Evolutionary conservation across 176 grass and related monocot species (phyloP), one percentile per base, ranked within the genome.

Genomic region (Hordeum vulgare): DNA sequence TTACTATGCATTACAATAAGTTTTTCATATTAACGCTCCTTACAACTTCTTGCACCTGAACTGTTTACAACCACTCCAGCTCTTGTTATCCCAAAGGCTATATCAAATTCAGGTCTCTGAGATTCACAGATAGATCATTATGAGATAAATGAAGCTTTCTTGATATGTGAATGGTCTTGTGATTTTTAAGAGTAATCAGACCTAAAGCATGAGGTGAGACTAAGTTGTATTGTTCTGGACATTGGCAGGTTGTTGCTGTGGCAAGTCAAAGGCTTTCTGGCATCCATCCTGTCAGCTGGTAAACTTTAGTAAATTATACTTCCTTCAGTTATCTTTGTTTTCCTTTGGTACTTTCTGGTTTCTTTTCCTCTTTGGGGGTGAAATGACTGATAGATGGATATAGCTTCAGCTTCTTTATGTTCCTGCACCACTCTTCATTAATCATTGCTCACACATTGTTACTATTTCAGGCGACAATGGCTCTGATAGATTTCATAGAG

Each of bases 91-190:
- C 95, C 95, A 28, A 97, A 97, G 86, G 92, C 95, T 56, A 80
- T 97, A 91, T 91, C 90, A 69, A 90, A 85, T 90, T 89, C 95
- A 2, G 81, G 86, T 56, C 91, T 97, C 64, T 84, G 93, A 75
- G 78, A 84, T 86, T 92, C 95, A 11, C 84, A 97, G 78, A 88
- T 97, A 60, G 86, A 97, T 85, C 93, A 91, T 71, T 97, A 91
- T 80, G 95, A 94, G 82, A 94, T 97, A 82, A 97, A 97, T 64
- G 95, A 97, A 82, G 95, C 95, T 47, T 97, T 97, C 53, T 82
- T 90, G 14, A 92, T 97, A 86, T 73, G 83, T 80, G 82, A 24
- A 80, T 86, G 28, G 45, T 25, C 10, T 65, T 69, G 77, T 66
- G 41, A 66, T 14, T 87, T 69, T 34, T 65, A 61, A 57, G 41